Percentiles rank a stretch among this genome's conserved stretches.
Evolutionary conservation across 164 flowering plant species (phyloP).

Genomic region (Litsea cubeba): DNA sequence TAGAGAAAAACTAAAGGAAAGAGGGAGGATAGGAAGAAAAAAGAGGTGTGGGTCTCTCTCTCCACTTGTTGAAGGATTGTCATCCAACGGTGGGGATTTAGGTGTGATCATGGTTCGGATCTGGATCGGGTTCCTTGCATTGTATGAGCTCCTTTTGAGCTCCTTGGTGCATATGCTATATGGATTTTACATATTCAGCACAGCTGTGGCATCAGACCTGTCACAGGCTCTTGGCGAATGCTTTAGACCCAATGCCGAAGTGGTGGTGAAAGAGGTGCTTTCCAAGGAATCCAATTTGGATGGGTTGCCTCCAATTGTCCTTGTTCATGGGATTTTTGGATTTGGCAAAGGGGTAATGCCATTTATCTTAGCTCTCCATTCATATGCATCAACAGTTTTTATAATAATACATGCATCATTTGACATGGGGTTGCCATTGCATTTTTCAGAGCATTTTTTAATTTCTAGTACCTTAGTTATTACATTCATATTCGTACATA

Average conservation of each 20-base stretch:
- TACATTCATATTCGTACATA: too few species aligned
- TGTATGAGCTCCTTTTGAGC: slow-evolving; percentile 71
- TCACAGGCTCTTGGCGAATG: slow-evolving; percentile 49
- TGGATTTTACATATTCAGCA: slow-evolving; percentile 87
- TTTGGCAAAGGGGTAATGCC: slow-evolving; percentile 89
- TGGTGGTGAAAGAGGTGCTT: slow-evolving; percentile 10
- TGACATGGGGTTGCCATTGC: too few species aligned
- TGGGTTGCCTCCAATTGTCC: slow-evolving; percentile 78
- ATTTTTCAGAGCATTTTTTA: too few species aligned
- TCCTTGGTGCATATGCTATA: slow-evolving; percentile 70
- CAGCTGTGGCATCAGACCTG: slow-evolving; percentile 81
- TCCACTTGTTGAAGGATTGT: not conserved
- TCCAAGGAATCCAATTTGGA: slow-evolving; percentile 10
- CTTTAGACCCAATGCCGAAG: slow-evolving; percentile 33
- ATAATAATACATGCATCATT: not conserved
- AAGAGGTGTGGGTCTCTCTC: not conserved
- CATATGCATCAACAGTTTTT: not conserved
- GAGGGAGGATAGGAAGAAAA: not conserved
- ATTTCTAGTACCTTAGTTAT: too few species aligned
- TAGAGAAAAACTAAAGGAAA: not conserved
- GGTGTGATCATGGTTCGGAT: slow-evolving; percentile 17
- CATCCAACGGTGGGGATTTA: not conserved
- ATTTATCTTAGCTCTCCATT: not conserved
- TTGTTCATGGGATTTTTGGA: slow-evolving; percentile 98
- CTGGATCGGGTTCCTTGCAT: slow-evolving; percentile 47